A percentile compares a stretch with the other conserved stretches of the same genome.
Evolutionary conservation across 2,329 filamentous ascomycete species (phyloP).

Genomic region (Fusarium euwallaceae): DNA sequence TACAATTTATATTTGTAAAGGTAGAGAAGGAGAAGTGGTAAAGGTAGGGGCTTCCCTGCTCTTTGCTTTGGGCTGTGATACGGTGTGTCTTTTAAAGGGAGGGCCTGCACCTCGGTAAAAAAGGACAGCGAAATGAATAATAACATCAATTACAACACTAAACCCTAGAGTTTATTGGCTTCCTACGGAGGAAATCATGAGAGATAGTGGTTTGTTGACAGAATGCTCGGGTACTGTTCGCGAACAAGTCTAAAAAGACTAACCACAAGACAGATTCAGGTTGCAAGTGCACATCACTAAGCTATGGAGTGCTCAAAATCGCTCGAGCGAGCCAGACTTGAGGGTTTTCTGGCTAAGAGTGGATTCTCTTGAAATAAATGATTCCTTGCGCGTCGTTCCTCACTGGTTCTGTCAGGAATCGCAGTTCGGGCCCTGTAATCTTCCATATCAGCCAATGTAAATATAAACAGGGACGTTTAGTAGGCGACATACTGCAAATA

Average conservation of each 20-base stretch:
- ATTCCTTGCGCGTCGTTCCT: neutral
- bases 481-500: neutral
- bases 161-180: neutral
- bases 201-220: neutral
- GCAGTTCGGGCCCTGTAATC: neutral
- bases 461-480: neutral
- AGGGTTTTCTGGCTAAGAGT: neutral
- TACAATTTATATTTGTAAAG: too few relatives aligned
- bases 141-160: neutral
- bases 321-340: neutral
- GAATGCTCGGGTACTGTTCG: neutral
- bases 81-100: too few relatives aligned
- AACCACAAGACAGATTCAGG: neutral
- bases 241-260: neutral
- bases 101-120: too few relatives aligned
- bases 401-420: neutral
- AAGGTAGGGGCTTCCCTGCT: too few relatives aligned
- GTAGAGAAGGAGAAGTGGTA: neutral
- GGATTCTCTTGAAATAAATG: neutral
- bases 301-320: neutral
- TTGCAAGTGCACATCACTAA: neutral
- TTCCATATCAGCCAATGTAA: neutral
- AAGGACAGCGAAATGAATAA: too few relatives aligned
- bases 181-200: neutral
- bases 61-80: too few relatives aligned